Evolutionary conservation across 129 eudicot species (phyloP).

Genomic region (Arctium minus): DNA sequence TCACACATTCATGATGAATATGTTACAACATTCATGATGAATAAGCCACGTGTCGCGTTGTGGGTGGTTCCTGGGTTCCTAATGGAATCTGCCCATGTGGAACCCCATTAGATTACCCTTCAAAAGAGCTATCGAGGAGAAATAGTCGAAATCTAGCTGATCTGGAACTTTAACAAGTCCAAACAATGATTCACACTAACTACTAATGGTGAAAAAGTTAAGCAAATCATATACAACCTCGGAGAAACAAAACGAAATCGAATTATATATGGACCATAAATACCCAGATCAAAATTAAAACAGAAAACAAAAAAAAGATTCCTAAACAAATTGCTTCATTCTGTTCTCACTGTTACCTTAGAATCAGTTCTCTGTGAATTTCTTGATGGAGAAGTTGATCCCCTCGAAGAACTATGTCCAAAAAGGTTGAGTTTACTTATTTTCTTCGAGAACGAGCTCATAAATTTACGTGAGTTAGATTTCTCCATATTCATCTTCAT

Average conservation of each 20-base stretch:
- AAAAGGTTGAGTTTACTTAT: constrained; percentile 63
- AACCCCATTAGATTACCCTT: background rate
- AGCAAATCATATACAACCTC: constrained; percentile 27
- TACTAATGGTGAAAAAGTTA: background rate
- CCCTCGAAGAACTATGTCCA: constrained; percentile 70
- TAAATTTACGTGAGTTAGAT: constrained; percentile 63
- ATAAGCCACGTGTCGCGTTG: background rate
- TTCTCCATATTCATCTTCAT: constrained; percentile 90
- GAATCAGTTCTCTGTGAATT: constrained; percentile 75
- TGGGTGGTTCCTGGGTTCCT: background rate
- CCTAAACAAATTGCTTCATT: constrained; percentile 24
- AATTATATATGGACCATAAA: constrained; percentile 10
- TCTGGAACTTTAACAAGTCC: background rate
- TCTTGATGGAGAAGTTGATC: constrained; percentile 80
- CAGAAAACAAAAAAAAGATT: background rate
- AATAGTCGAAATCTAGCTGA: background rate
- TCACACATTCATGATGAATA: no score
- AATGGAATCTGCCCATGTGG: background rate
- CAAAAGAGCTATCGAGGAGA: background rate
- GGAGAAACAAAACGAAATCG: background rate
- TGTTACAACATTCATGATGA: no score
- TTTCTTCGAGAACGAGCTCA: constrained; percentile 82
- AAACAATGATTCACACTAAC: background rate
- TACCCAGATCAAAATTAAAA: background rate
- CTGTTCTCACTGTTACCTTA: constrained; percentile 59